phyloP scores from a whole-genome alignment of 2,329 filamentous ascomycete species.

The Cercospora sojina region DNA sequence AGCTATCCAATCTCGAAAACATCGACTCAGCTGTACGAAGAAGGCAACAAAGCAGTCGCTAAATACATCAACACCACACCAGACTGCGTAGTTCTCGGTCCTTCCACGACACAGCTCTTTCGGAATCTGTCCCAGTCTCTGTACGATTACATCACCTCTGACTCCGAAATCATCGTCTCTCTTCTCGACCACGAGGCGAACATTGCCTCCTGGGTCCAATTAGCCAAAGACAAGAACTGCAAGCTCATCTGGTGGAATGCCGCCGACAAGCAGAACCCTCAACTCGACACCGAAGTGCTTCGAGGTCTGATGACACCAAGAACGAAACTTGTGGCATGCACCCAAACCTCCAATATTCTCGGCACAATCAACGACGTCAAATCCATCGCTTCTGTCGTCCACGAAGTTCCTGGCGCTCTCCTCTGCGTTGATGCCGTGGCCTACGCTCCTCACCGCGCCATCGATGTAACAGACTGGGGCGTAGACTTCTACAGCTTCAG shows the following conservation, averaged over 20 bases:
- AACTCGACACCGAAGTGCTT: conserved; percentile 59
- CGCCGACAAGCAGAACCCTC: conserved; percentile 52
- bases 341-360: conserved; percentile 71
- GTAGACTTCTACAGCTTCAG: conserved; percentile 76
- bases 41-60: conserved; percentile 65
- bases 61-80: conserved; percentile 66
- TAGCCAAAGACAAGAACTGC: conserved; percentile 62
- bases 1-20: conserved; percentile 61
- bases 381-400: conserved; percentile 56
- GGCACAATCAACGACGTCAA: conserved; percentile 67
- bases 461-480: conserved; percentile 67
- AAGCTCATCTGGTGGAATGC: conserved; percentile 67
- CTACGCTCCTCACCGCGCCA: conserved; percentile 68
- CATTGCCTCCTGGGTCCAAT: conserved; percentile 68
- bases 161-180: conserved; percentile 63
- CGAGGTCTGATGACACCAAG: conserved; percentile 59
- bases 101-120: conserved; percentile 74
- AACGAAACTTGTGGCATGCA: conserved; percentile 70
- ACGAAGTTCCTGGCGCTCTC: conserved; percentile 55
- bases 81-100: conserved; percentile 69
- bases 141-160: conserved; percentile 57
- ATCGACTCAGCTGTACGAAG: conserved; percentile 59
- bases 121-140: conserved; percentile 64
- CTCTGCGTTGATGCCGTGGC: conserved; percentile 75
- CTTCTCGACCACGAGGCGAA: conserved; percentile 77